A percentile compares a stretch with the other conserved stretches of the same genome.
Conservation (phyloP, 2,329 filamentous ascomycete genomes). For the Paecilomyces dactylethromorphus region DNA sequence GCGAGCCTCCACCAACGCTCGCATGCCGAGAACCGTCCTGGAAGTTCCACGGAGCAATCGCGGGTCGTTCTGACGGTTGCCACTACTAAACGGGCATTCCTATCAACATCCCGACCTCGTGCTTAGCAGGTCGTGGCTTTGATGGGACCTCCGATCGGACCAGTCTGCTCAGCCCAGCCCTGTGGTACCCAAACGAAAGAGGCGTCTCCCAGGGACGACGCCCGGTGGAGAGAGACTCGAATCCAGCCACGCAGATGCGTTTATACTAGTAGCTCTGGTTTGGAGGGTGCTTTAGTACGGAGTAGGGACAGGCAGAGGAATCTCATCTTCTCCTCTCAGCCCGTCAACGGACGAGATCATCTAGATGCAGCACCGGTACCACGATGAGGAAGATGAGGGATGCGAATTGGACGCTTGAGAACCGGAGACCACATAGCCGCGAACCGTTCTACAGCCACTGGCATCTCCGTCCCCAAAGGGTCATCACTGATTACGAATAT, state of each 20-base stretch:
- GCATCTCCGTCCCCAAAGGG: background rate
- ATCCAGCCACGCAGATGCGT: background rate
- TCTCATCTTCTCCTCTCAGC: background rate
- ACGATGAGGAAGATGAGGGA: background rate
- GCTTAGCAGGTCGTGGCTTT: background rate
- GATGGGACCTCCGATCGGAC: background rate
- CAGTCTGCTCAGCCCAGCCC: background rate
- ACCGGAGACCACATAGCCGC: background rate
- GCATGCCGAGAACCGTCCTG: background rate
- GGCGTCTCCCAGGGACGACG: background rate
- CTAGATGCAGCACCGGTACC: background rate
- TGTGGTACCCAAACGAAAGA: background rate
- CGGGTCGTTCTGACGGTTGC: no score
- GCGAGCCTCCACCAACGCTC: background rate
- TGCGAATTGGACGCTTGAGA: background rate
- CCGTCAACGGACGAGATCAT: background rate
- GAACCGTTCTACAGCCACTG: background rate
- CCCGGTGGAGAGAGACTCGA: slow-evolving; percentile 1
- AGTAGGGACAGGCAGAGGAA: background rate
- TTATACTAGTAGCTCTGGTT: background rate
- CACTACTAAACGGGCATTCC: background rate
- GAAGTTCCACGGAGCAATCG: no score
- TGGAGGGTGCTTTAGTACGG: background rate
- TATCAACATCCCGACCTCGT: background rate
- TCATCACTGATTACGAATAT: background rate